Base-by-base conservation (phyloP, 1,284 basidiomycete species). In the Agroathelia rolfsii region DNA sequence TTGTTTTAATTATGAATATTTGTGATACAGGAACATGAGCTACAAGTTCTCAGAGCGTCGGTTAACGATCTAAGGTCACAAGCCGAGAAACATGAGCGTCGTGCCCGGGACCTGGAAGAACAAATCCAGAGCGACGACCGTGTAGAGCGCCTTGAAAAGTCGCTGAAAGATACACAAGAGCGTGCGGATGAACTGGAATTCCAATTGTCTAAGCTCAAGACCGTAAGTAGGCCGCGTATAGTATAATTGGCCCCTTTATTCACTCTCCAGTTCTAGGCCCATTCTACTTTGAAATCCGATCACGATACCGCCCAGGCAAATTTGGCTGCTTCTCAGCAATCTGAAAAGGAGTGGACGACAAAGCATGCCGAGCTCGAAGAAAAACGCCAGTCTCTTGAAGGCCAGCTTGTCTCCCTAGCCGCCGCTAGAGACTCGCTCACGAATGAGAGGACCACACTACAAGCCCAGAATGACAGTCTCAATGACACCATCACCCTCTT, bases 41-140 rank as follows among this genome's bases (percentile, higher is more conserved):
- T 84, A 9, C 77, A 82, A 43, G 56, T 74, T 17, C 58, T 66
- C 12, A 70, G 64, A 38, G 67, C 63, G 1, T 61, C 68, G 2
- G 50, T 69, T n/a, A 58, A 62, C 24, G 73, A 77, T 28, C 51
- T 71, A 19, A 69, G 65, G 31, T 56, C 64, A 19, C 62, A 75
- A 40, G 61, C 69, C 3, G 68, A 71, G 35, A 60, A 68, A 25
- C 62, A 66, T 41, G 63, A 69, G 38, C 65, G 71, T 28, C 63
- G 69, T 36, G 63, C 76, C 14, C 72, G 70, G 18, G 81, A 85
- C 44, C 54, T 87, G 18, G 72, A 83, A 46, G 84, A 86, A 43
- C 81, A 83, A 42, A 77, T 86, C 16, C 72, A 86, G 50, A 74
- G 70, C 40, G 83, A 87, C 47, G 82, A 87, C 52, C 75, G 80